Evolutionary conservation across 2,329 filamentous ascomycete species (phyloP).

Genomic region (Calonectria honghensis): DNA sequence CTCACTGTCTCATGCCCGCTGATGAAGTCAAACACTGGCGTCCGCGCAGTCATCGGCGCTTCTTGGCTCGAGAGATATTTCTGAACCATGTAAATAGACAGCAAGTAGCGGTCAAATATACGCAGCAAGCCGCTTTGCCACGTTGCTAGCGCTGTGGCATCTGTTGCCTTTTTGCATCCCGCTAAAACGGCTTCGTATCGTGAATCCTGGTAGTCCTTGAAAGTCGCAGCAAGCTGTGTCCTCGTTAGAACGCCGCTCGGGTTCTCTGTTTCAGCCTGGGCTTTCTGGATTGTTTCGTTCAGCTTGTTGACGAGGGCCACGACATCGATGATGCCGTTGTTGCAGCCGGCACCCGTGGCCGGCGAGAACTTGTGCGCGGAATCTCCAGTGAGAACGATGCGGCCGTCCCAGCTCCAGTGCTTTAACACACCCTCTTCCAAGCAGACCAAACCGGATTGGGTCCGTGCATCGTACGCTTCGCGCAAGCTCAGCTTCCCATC

Average conservation of each 20-base stretch:
- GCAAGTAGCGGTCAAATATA: neutral
- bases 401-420: slow-evolving; percentile 60
- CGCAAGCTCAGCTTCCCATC: slow-evolving; percentile 53
- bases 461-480: slow-evolving; percentile 55
- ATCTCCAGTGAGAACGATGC: slow-evolving; percentile 61
- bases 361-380: slow-evolving; percentile 63
- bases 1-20: neutral
- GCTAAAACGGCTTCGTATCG: neutral
- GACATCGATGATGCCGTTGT: slow-evolving; percentile 60
- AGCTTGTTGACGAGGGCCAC: slow-evolving; percentile 56
- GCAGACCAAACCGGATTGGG: slow-evolving; percentile 55
- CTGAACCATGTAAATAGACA: neutral
- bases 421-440: slow-evolving; percentile 62
- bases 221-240: neutral
- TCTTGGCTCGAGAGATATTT: neutral
- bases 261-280: neutral
- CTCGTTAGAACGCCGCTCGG: neutral
- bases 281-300: slow-evolving; percentile 29
- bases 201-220: neutral
- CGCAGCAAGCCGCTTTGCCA: neutral
- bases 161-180: neutral
- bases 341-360: slow-evolving; percentile 59
- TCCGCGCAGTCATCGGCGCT: neutral
- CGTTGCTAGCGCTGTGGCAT: neutral
- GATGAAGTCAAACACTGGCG: slow-evolving; percentile 4